Evolutionary conservation across 108 stramenopile genomes (phyloP).

Genomic region (Parietichytrium sp.): DNA sequence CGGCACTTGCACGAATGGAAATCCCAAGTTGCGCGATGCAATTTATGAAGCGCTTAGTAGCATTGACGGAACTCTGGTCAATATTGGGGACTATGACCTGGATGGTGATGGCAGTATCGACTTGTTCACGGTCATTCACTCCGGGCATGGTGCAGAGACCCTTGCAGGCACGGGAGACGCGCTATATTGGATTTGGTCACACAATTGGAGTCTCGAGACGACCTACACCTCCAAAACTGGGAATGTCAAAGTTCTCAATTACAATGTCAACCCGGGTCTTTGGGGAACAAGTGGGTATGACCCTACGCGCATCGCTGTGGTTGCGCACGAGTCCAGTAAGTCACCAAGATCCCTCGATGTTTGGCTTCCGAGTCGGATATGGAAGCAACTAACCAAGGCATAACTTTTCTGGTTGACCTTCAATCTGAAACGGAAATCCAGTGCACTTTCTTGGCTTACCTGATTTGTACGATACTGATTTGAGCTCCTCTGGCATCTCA

Average conservation of each 20-base stretch:
- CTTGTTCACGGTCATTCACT: conserved; percentile 65
- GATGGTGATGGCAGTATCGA: conserved; percentile 52
- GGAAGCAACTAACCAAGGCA: no score
- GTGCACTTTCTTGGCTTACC: conserved; percentile 59
- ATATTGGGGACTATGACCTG: conserved; percentile 44
- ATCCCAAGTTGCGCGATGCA: background rate
- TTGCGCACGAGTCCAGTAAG: conserved; percentile 58
- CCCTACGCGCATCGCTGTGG: conserved; percentile 60
- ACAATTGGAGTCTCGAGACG: conserved; percentile 54
- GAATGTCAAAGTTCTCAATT: conserved; percentile 49
- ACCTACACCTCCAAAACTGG: background rate
- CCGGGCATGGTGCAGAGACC: conserved; percentile 76
- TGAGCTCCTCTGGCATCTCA: conserved; percentile 50
- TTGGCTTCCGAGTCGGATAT: no score
- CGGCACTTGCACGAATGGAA: background rate
- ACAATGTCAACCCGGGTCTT: conserved; percentile 54
- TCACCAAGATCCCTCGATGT: no score
- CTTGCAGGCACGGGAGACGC: conserved; percentile 61
- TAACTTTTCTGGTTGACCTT: no score
- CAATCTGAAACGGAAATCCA: no score
- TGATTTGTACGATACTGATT: conserved; percentile 54
- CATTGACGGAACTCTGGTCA: background rate
- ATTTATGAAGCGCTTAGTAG: background rate
- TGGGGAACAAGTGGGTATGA: conserved; percentile 48
- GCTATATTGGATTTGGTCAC: conserved; percentile 55